Evolutionary conservation across 371 early-diverging fungal genomes (phyloP), one percentile per base, ranked within the genome.

Genomic region (Actinomucor elegans): DNA sequence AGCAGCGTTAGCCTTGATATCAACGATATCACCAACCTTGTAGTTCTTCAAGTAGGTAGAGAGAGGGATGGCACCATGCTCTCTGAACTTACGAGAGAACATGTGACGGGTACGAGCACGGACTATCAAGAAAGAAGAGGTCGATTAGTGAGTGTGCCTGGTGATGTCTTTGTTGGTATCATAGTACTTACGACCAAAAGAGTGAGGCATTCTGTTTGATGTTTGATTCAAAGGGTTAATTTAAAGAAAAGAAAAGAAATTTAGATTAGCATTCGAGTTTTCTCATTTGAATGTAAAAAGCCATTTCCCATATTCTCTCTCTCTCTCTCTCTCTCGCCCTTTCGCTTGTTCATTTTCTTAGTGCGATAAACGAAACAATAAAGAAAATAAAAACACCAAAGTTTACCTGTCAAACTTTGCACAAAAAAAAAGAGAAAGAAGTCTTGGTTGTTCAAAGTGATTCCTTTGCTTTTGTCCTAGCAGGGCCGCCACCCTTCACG

Each of bases 21-120:
- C 63, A 57, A 63, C 63, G 26, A 63, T 63, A 48, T 63, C 63
- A 44, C 98, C 98, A 59, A 97, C 93, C 85, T 94, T 94, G 92
- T 95, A 99, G 76, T 80, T 89, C 85, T 90, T 93, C 62, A 98
- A 80, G 87, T 97, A 97, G 73, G 97, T 99, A 60, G 96, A 92
- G 66, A 97, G 85, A 69, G 86, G 85, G 77, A 96, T 89, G 58
- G 86, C 84, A 65, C 97, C 97, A 71, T 93, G 86, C 69, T 92
- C 86, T 61, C 97, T 91, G 91, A 97, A 97, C 70, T 91, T 91
- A 75, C 97, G 94, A 63, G 95, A 80, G 82, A 99, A 99, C 84
- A 96, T 83, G 84, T 95, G 90, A 79, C 99, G 91, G 64, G 99
- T 99, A 77, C 98, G 94, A 71, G 98, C 66, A 60, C 61, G 61